Evolutionary conservation across 371 early-diverging fungal genomes (phyloP).

Genomic region (Mucor velutinosus): DNA sequence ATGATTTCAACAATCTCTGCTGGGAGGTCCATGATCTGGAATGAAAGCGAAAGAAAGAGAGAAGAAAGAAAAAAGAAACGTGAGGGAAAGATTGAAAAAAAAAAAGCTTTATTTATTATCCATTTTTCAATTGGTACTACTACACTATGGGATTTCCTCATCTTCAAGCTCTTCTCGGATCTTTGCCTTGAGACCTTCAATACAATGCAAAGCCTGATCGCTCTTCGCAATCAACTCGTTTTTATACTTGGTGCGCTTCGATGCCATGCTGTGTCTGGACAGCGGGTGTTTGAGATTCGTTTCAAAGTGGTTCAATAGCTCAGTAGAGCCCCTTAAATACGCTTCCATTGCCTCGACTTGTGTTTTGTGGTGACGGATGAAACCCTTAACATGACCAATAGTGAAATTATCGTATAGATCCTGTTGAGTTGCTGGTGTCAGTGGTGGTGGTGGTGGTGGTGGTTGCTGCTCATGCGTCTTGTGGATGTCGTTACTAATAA

Average conservation of each 20-base stretch:
- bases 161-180: slow-evolving; percentile 35
- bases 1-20: slow-evolving; percentile 9
- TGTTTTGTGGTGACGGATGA: slow-evolving; percentile 74
- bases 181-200: slow-evolving; percentile 35
- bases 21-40: slow-evolving; percentile 2
- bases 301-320: slow-evolving; percentile 27
- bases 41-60: neutral
- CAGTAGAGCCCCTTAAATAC: slow-evolving; percentile 54
- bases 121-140: neutral
- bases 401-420: neutral
- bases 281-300: slow-evolving; percentile 29
- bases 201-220: slow-evolving; percentile 39
- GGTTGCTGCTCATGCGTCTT: no score
- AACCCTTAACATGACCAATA: slow-evolving; percentile 25
- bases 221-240: slow-evolving; percentile 52
- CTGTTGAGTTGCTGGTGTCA: neutral
- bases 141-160: neutral
- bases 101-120: neutral
- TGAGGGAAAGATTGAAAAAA: neutral
- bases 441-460: neutral
- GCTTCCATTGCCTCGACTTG: slow-evolving; percentile 79
- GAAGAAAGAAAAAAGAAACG: neutral
- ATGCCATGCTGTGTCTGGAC: neutral
- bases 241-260: slow-evolving; percentile 39
- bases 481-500: neutral